Evolutionary conservation across 78 protist genomes (phyloP), one percentile per base, ranked within the genome.

Genomic region (Reticulomyxa filosa): DNA sequence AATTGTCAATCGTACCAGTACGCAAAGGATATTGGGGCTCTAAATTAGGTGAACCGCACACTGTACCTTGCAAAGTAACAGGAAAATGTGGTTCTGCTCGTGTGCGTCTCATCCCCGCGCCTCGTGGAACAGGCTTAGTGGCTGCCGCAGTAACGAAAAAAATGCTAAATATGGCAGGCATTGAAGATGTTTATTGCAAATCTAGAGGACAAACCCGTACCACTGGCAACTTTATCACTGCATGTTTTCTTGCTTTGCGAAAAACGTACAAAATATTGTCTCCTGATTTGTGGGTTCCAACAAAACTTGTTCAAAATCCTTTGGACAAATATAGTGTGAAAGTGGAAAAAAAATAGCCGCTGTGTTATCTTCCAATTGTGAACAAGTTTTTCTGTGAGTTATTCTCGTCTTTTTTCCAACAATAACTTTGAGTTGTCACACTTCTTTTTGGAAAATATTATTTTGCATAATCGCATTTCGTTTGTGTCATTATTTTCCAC

Each of bases 1-100:
- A 97, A 90, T 72, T 89, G 33, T 32, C 78, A 62, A 74, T 97
- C 68, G 50, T 93, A 73, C 99, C 99, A 51, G 88, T 97, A 67
- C 87, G 99, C 62, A 77, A 92, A 10, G 99, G 99, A 35, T 97
- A 86, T 82, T 97, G 99, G 99, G 99, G 99, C 38, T 72, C 36
- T 84, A 89, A 78, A 78, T 53, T 94, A 78, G 99, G 99, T 34
- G 74, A 30, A 11, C 97, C 99, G 75, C 99, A 97, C 93, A 97
- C 99, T 50, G 92, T 94, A 62, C 97, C 99, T 70, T 62, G 51
- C 75, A 97, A 97, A 90, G 87, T 93, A 20, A 87, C 96, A 26
- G 99, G 99, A 57, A 87, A 90, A 86, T 84, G 95, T 69, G 99
- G 99, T 33, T 89, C 98, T 42, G 98, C 94, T 71, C 29, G 57